A percentile compares a stretch with the other conserved stretches of the same genome.
These are phyloP conservation scores for Pseudohalonectria lignicola DNA, from an alignment of 2,329 filamentous ascomycete genomes.

Conservation along the genomic window DNA sequence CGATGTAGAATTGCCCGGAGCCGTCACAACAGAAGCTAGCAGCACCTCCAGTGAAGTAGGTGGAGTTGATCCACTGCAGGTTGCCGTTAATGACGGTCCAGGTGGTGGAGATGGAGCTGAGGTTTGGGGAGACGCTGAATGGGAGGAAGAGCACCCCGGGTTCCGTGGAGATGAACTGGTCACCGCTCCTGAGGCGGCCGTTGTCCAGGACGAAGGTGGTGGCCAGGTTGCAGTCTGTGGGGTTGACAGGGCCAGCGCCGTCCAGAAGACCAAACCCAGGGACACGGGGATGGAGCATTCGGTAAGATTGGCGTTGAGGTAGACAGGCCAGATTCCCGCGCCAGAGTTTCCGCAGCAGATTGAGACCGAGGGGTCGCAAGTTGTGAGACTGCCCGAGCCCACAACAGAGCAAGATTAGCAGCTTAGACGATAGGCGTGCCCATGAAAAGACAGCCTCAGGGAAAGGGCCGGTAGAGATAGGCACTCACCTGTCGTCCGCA, in stretches of 20 bases:
- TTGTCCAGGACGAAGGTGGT: conserved; percentile 11
- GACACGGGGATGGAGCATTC: conserved; percentile 28
- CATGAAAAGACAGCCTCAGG: neutral
- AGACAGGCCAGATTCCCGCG: conserved; percentile 28
- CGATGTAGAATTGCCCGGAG: conserved; percentile 10
- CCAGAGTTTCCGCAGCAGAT: conserved; percentile 12
- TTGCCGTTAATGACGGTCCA: conserved; percentile 7
- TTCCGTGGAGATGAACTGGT: conserved; percentile 9
- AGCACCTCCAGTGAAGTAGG: conserved; percentile 12
- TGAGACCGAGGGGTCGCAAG: conserved; percentile 3
- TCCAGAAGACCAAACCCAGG: conserved; percentile 15
- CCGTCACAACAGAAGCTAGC: conserved; percentile 15
- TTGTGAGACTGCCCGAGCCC: conserved; percentile 11
- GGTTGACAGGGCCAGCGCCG: conserved; percentile 10
- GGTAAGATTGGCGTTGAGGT: conserved; percentile 37
- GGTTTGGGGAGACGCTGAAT: conserved; percentile 5
- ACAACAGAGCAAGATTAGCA: neutral
- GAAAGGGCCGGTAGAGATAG: no score
- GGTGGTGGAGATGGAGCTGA: conserved; percentile 8
- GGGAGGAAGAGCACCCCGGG: conserved; percentile 8
- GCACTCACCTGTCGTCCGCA: neutral
- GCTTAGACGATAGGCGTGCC: neutral
- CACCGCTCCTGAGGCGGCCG: conserved; percentile 10
- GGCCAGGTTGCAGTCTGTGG: conserved; percentile 11
- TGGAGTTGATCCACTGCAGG: conserved; percentile 15